phyloP scores from a whole-genome alignment of 2,329 filamentous ascomycete genomes.

The Talaromyces pinophilus region DNA sequence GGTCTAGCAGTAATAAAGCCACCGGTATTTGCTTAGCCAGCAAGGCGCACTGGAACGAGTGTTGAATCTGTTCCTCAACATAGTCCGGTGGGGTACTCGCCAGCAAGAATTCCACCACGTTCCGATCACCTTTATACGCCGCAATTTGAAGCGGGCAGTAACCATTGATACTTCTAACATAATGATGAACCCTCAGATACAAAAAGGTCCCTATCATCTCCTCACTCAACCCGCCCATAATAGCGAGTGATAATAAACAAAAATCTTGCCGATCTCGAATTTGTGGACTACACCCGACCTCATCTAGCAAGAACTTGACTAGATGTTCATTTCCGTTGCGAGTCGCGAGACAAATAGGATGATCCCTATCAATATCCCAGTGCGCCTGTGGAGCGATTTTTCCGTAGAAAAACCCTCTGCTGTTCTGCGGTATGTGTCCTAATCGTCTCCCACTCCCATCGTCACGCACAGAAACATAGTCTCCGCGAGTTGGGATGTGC shows the following conservation, averaged over 20 bases:
- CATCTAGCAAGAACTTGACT: conserved; percentile 10
- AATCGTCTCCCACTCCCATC: neutral
- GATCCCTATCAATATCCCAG: neutral
- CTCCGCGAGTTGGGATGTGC: neutral
- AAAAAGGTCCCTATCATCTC: neutral
- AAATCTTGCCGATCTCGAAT: neutral
- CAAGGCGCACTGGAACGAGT: neutral
- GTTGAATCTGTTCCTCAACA: neutral
- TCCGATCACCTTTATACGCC: neutral
- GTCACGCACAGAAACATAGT: neutral
- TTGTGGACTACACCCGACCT: conserved; percentile 10
- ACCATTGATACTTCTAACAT: neutral
- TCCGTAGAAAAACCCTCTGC: neutral
- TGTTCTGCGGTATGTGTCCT: too few relatives aligned
- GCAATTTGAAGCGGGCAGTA: conserved; percentile 12
- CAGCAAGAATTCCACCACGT: neutral
- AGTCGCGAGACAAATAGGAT: conserved; percentile 2
- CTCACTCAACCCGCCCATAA: neutral
- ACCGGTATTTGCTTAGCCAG: neutral
- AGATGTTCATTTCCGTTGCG: neutral
- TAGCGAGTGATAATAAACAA: neutral
- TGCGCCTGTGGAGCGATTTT: neutral
- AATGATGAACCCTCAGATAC: neutral
- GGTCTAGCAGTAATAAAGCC: neutral
- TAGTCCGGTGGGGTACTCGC: neutral